Evolutionary conservation across 371 early-diverging fungal species (phyloP).

Genomic region (Actinomucor elegans): DNA sequence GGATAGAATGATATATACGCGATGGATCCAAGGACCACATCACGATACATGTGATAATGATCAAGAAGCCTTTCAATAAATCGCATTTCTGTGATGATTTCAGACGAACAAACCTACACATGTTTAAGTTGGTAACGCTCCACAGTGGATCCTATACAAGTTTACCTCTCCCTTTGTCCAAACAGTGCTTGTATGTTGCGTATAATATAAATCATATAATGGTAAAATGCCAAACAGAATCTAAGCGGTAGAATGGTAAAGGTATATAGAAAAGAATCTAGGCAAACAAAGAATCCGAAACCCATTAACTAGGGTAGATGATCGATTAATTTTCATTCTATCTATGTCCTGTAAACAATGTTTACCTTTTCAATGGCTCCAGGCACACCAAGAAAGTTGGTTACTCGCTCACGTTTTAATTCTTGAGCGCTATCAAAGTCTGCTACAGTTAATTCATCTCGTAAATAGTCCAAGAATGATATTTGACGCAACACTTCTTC

Average conservation of each 20-base stretch:
- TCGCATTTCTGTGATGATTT: conserved; percentile 84
- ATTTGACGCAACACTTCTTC: conserved; percentile 11
- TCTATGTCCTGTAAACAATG: not conserved
- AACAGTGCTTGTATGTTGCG: conserved; percentile 20
- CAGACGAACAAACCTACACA: conserved; percentile 44
- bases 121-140: not conserved
- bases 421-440: conserved; percentile 76
- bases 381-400: conserved; percentile 83
- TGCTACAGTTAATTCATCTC: conserved; percentile 69
- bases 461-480: conserved; percentile 61
- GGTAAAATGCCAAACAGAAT: conserved; percentile 67
- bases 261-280: conserved; percentile 91
- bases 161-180: conserved; percentile 25
- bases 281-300: conserved; percentile 89
- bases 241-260: conserved; percentile 94
- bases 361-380: conserved; percentile 78
- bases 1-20: conserved; percentile 90
- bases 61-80: conserved; percentile 77
- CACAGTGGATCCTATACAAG: not conserved
- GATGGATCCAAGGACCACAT: conserved; percentile 85
- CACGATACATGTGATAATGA: conserved; percentile 70
- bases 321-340: not conserved
- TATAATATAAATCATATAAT: conserved; percentile 23
- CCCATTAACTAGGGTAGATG: conserved; percentile 62
- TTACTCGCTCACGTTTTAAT: conserved; percentile 79